Base-by-base conservation (phyloP, 1,284 basidiomycete genomes). In the Ganoderma resinaceum region DNA sequence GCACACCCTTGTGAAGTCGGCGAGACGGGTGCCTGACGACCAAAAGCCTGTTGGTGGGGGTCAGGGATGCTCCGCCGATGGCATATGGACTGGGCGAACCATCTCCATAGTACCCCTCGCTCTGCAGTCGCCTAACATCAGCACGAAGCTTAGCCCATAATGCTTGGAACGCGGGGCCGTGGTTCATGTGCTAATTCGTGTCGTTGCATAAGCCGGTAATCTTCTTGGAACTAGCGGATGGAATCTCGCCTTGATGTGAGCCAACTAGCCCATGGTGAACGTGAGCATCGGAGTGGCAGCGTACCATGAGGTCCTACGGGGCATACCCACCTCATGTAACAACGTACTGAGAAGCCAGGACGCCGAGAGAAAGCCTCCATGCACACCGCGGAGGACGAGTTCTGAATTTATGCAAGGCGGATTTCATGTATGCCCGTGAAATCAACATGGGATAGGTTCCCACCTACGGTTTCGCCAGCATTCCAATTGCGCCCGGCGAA, bases 401-500 rank as follows among this genome's bases (percentile, higher is more conserved):
- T 95, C 93, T 93, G 69, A 20, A 60, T 60, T 14, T 3, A 18
- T n/a, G 23, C n/a, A 3, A 38, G 35, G n/a, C 31, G 18, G 12
- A 33, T 59, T 49, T 38, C n/a, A 29, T n/a, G 16, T 16, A n/a
- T 18, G 12, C 37, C 6, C 14, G 11, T 16, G 38, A 23, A 60
- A 23, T 4, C 6, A 14, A 12, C n/a, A 5, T 55, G 40, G 26
- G 53, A 40, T 4, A n/a, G 11, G 9, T 53, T 73, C 86, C 72
- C 72, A 91, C 92, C 92, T 66, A 95, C 82, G 14, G 87, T 89
- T 79, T 94, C 92, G 2, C 93, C 93, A 67, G 82, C 83, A 68
- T 94, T 91, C 93, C 93, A 95, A 76, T 94, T 95, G 57, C 93
- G 84, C 4, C 92, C 93, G 16, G 89, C 86, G 78, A 95, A 95